Conservation (phyloP, 371 early-diverging fungal species). For the Funneliformis caledonium region DNA sequence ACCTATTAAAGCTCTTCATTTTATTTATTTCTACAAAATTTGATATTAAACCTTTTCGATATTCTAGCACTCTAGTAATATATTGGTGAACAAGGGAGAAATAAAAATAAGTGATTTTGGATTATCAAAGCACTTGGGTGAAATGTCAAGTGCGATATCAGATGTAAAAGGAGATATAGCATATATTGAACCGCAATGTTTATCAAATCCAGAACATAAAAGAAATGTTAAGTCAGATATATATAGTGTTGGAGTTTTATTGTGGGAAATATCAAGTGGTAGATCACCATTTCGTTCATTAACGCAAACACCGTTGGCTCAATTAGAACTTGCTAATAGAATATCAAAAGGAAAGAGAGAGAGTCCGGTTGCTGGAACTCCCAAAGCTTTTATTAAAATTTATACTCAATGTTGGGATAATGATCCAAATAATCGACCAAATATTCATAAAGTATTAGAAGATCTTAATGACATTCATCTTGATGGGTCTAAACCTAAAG, state of each 20-base stretch:
- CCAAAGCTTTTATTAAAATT: slow-evolving; percentile 16
- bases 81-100: background rate
- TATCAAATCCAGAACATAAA: slow-evolving; percentile 5
- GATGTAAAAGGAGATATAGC: background rate
- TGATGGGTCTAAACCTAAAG: too few species aligned
- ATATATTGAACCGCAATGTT: slow-evolving; percentile 22
- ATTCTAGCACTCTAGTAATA: slow-evolving; percentile 17
- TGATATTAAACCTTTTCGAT: background rate
- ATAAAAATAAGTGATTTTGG: slow-evolving; percentile 27
- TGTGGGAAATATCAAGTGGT: slow-evolving; percentile 41
- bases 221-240: slow-evolving; percentile 22
- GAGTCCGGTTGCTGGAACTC: slow-evolving; percentile 20
- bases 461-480: background rate
- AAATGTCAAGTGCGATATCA: background rate
- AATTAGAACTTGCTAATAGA: background rate
- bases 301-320: background rate
- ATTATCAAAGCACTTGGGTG: background rate
- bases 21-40: background rate
- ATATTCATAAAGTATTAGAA: slow-evolving; percentile 7
- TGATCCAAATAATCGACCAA: slow-evolving; percentile 23
- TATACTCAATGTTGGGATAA: slow-evolving; percentile 32
- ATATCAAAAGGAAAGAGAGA: slow-evolving; percentile 23
- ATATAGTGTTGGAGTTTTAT: slow-evolving; percentile 35
- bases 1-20: background rate
- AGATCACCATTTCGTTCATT: background rate